Base-by-base conservation (phyloP, 1,284 basidiomycete species). In the Entoloma clypeatum region DNA sequence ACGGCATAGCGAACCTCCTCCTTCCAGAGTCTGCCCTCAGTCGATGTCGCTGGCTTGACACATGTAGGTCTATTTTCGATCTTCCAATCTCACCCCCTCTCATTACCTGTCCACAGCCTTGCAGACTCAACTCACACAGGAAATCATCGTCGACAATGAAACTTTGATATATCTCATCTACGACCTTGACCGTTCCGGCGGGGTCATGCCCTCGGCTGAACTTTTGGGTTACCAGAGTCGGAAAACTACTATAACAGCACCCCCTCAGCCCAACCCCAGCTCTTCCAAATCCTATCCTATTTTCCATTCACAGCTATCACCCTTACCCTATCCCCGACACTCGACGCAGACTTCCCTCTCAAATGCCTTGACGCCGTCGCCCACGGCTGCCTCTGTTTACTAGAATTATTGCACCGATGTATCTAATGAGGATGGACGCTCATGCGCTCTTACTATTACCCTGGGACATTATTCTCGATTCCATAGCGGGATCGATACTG, bases 81-180 rank as follows among this genome's bases (percentile, higher is more conserved):
- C 34, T 37, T 18, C 41, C 36, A 39, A 41, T 16, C 28, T 41
- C 11, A 41, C 30, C 32, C 33, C 52, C 61, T 56, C 57, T 46
- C 52, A 53, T 45, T 51, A 52, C 45, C 43, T 58, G 28, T 45
- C 55, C 50, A n/a, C 58, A 79, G 79, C 64, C 51, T 57, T 69
- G 43, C 65, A 71, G 45, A 74, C 70, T 13, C 68, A 62, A 29
- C 70, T 88, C 55, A 77, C 75, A 23, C 84, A 87, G 63, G 77
- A 85, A 63, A 67, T 87, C 48, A 63, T 77, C 42, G 71, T 78
- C 45, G 81, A 86, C 62, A 72, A 72, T 49, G 69, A 75, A 48
- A 70, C 75, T 11, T 62, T 84, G 33, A 72, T 82, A 32, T 74
- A 74, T 48, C 63, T 86, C 50, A 68, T 79, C 33, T 86, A 86